phyloP scores from a whole-genome alignment of 495 filamentous ascomycete genomes.

The Gamarada debralockiae region DNA sequence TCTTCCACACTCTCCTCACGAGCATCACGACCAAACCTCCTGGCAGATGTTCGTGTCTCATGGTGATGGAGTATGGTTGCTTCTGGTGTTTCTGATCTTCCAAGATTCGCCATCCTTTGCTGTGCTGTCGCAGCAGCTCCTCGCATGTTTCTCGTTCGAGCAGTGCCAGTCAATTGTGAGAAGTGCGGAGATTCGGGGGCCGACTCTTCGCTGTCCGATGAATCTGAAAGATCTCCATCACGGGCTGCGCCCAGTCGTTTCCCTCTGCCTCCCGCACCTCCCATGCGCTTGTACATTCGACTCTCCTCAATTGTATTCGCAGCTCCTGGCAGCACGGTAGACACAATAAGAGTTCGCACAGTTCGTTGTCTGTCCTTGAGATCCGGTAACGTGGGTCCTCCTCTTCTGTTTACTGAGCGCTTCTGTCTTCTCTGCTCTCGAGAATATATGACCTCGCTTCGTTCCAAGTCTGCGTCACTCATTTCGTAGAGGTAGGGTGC shows the following conservation, averaged over 20 bases:
- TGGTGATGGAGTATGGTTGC: conserved; percentile 62
- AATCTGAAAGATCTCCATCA: conserved; percentile 81
- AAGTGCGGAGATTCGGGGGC: conserved; percentile 82
- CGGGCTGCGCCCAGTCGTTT: conserved; percentile 49
- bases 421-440: conserved; percentile 92
- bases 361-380: conserved; percentile 92
- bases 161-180: conserved; percentile 67
- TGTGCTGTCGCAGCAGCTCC: conserved; percentile 81
- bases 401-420: conserved; percentile 87
- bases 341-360: conserved; percentile 86
- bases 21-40: conserved; percentile 49
- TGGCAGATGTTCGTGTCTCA: conserved; percentile 63
- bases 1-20: conserved; percentile 73
- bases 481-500: conserved; percentile 91
- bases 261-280: conserved; percentile 47
- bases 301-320: conserved; percentile 76
- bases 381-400: conserved; percentile 91
- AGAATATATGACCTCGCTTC: conserved; percentile 86
- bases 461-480: conserved; percentile 85
- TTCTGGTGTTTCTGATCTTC: conserved; percentile 89
- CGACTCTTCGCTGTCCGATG: conserved; percentile 84
- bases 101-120: conserved; percentile 67
- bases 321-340: conserved; percentile 83
- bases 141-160: conserved; percentile 81
- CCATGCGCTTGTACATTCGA: conserved; percentile 69